phyloP scores from a whole-genome alignment of 2,329 filamentous ascomycete genomes.

The Aspergillus jensenii region DNA sequence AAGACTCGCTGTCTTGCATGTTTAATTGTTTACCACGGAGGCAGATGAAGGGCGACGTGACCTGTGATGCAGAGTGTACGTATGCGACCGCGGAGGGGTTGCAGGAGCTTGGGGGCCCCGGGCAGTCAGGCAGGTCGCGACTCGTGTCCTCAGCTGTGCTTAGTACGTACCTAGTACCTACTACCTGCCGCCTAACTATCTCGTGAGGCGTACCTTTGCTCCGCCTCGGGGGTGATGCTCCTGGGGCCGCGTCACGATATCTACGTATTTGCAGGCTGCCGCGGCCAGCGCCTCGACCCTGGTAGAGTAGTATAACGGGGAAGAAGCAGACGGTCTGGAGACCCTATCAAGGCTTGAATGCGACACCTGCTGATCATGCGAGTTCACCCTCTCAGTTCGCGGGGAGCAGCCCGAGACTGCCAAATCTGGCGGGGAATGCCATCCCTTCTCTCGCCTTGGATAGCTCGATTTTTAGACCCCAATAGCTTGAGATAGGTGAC shows the following conservation, averaged over 20 bases:
- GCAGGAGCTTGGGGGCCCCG: background rate
- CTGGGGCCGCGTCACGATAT: background rate
- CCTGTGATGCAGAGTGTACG: background rate
- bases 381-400: slow-evolving; percentile 20
- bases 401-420: slow-evolving; percentile 15
- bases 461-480: background rate
- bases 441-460: background rate
- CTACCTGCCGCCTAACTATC: background rate
- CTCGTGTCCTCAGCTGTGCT: background rate
- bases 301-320: background rate
- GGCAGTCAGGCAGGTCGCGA: background rate
- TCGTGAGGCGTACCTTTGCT: background rate
- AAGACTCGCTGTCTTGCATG: background rate
- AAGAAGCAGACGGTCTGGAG: background rate
- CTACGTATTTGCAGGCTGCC: background rate
- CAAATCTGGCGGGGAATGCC: slow-evolving; percentile 13
- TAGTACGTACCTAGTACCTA: too few species aligned
- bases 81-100: background rate
- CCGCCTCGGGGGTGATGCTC: background rate
- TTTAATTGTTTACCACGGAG: too few species aligned
- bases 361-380: slow-evolving; percentile 19
- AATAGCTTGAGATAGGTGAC: too few species aligned
- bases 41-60: too few species aligned
- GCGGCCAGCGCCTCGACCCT: slow-evolving; percentile 1
- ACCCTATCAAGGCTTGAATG: slow-evolving; percentile 5